A percentile compares a stretch with the other conserved stretches of the same genome.
Conservation (phyloP, 495 filamentous ascomycete genomes). For the Usnea hakonensis region DNA sequence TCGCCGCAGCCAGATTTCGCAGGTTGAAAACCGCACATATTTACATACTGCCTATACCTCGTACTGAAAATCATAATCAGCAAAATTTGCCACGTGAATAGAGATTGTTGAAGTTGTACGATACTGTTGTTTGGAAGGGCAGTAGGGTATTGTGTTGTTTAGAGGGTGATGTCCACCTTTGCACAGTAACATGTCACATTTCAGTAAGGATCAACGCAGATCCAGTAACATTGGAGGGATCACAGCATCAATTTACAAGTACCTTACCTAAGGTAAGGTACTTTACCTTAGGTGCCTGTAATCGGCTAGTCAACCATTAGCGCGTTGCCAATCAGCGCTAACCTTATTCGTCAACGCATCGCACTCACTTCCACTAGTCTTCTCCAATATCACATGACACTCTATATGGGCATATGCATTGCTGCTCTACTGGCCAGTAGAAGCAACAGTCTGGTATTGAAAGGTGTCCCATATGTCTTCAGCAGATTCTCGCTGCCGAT, state of each 20-base stretch:
- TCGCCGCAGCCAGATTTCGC: no score
- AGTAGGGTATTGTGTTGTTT: no score
- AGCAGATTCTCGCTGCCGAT: neutral
- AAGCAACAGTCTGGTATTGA: neutral
- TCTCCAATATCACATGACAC: neutral
- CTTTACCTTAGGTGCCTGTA: no score
- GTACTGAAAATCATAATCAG: neutral
- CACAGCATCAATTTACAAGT: neutral
- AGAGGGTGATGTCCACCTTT: no score
- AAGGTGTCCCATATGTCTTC: neutral
- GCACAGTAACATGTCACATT: no score
- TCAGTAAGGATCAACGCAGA: no score
- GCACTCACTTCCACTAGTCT: constrained; percentile 1
- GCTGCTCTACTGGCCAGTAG: neutral
- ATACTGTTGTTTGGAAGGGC: no score
- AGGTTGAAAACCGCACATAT: neutral
- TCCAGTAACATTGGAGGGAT: neutral
- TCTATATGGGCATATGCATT: neutral
- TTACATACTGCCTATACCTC: neutral
- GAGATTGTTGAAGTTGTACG: neutral
- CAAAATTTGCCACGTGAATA: neutral
- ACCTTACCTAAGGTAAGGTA: no score
- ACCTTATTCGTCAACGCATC: neutral
- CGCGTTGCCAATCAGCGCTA: neutral
- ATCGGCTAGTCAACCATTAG: neutral